Evolutionary conservation across 2,329 filamentous ascomycete genomes (phyloP).

Genomic region (Fusarium irregulare): DNA sequence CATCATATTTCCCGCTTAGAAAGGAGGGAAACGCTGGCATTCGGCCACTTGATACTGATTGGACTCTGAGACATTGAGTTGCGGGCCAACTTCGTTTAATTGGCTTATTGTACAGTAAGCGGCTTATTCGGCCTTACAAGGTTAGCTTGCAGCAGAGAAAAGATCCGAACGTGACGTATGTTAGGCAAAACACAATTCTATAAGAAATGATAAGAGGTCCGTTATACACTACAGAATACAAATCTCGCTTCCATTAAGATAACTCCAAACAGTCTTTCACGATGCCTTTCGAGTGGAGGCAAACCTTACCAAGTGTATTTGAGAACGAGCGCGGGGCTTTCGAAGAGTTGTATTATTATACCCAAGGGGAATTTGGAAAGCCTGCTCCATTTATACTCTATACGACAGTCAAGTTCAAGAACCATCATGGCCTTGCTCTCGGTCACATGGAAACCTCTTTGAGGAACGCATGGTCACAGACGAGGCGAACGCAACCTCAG

Average conservation of each 20-base stretch:
- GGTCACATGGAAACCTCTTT: background rate
- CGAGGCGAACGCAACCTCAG: background rate
- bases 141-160: no score
- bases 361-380: background rate
- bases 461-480: background rate
- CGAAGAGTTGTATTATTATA: background rate
- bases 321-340: background rate
- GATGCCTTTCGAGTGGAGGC: background rate
- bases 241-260: fast-evolving
- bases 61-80: no score
- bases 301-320: background rate
- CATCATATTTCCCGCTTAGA: no score
- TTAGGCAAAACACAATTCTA: no score
- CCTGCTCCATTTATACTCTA: background rate
- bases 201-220: fast-evolving
- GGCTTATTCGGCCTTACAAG: no score
- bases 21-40: no score
- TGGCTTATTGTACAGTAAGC: no score
- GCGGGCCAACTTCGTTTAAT: no score
- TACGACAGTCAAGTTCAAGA: background rate
- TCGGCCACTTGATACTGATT: no score
- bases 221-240: no score
- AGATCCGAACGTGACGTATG: no score
- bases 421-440: background rate
- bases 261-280: background rate